Conservation (phyloP, 2,329 filamentous ascomycete species). For the Paraphoma sp. region DNA sequence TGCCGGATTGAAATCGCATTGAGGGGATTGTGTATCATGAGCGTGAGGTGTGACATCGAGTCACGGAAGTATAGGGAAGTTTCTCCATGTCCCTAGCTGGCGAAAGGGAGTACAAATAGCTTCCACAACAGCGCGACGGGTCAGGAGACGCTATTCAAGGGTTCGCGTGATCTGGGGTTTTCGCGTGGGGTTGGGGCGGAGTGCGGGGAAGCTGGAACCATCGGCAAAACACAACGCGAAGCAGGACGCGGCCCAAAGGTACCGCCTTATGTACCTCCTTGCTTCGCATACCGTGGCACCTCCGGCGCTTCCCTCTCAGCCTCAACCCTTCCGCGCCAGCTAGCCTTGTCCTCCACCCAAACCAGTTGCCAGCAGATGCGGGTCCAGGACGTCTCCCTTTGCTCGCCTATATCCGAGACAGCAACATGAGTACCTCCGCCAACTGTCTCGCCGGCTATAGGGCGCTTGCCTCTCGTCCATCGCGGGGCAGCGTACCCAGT, state of each 20-base stretch:
- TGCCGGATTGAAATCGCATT: too few relatives aligned
- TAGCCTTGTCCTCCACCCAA: conserved; percentile 7
- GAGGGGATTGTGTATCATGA: background rate
- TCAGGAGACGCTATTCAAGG: background rate
- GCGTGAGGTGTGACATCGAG: background rate
- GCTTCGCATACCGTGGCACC: conserved; percentile 22
- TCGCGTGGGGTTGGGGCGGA: conserved; percentile 14
- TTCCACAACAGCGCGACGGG: background rate
- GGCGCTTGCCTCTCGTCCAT: conserved; percentile 30
- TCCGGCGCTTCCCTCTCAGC: conserved; percentile 16
- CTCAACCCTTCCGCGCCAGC: conserved; percentile 13
- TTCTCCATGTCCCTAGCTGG: background rate
- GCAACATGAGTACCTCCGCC: conserved; percentile 40
- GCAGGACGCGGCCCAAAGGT: conserved; percentile 26
- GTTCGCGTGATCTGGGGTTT: conserved; percentile 12
- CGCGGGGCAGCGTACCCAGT: conserved; percentile 22
- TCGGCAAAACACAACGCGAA: conserved; percentile 28
- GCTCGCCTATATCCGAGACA: conserved; percentile 25
- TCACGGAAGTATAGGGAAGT: background rate
- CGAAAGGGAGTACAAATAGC: background rate
- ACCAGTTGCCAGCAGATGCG: conserved; percentile 40
- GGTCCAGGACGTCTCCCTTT: conserved; percentile 28
- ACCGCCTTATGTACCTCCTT: conserved; percentile 31
- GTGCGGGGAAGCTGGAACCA: conserved; percentile 33
- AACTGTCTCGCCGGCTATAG: conserved; percentile 36